These are phyloP conservation scores for Penicillium brasilianum DNA, from an alignment of 2,329 filamentous ascomycete species.

Conservation along the genomic window DNA sequence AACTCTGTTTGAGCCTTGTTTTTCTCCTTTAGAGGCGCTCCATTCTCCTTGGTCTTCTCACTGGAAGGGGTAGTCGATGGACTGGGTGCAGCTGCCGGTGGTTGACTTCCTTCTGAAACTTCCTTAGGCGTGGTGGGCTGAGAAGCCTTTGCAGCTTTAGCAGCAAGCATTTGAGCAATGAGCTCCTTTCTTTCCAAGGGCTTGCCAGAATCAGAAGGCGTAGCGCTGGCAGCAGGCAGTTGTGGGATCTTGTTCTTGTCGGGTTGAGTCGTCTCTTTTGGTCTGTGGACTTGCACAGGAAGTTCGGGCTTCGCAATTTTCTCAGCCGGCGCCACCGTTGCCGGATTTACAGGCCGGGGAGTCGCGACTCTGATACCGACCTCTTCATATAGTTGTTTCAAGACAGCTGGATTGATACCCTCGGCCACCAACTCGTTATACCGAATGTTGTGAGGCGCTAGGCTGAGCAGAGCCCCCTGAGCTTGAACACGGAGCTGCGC, in stretches of 20 bases:
- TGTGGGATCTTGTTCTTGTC: neutral
- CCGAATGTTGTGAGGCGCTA: slow-evolving; percentile 68
- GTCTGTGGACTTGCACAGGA: neutral
- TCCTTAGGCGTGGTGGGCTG: slow-evolving; percentile 26
- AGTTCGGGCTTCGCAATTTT: neutral
- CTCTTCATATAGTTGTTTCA: slow-evolving; percentile 70
- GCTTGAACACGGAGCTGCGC: slow-evolving; percentile 56
- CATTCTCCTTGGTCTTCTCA: slow-evolving; percentile 32
- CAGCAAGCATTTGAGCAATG: slow-evolving; percentile 76
- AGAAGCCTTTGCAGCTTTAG: slow-evolving; percentile 64
- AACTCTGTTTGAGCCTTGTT: slow-evolving; percentile 73
- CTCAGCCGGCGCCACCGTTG: slow-evolving; percentile 15
- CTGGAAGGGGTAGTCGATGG: slow-evolving; percentile 13
- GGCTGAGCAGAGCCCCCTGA: slow-evolving; percentile 68
- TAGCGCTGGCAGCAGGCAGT: neutral
- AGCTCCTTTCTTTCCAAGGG: slow-evolving; percentile 74
- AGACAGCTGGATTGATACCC: slow-evolving; percentile 67
- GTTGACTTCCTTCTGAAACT: slow-evolving; percentile 11
- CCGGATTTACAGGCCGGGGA: slow-evolving; percentile 9
- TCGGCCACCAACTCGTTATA: slow-evolving; percentile 76
- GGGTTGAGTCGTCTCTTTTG: neutral
- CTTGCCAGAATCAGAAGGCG: slow-evolving; percentile 34
- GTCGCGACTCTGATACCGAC: slow-evolving; percentile 61
- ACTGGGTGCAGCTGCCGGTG: neutral
- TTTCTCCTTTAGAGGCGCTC: slow-evolving; percentile 47